These are phyloP conservation scores for Lichina pygmaea DNA, from an alignment of 495 filamentous ascomycete species.

Conservation along the genomic window DNA sequence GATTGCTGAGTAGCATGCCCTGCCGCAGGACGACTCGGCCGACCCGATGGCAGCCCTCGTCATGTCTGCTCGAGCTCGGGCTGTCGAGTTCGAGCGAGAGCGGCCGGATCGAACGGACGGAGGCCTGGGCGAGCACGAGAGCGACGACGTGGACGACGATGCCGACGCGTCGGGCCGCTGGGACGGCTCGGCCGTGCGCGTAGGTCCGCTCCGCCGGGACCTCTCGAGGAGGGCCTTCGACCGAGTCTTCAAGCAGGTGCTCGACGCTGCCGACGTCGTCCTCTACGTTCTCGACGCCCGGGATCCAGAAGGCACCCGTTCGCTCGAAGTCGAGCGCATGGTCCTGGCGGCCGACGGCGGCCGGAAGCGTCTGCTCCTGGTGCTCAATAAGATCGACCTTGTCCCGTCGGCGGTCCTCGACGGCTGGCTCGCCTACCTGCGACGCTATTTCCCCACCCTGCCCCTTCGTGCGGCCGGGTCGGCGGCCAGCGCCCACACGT, in stretches of 20 bases:
- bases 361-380: slow-evolving; percentile 69
- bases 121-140: slow-evolving; percentile 29
- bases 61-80: slow-evolving; percentile 68
- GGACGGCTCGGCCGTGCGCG: slow-evolving; percentile 12
- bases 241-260: slow-evolving; percentile 90
- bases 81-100: slow-evolving; percentile 47
- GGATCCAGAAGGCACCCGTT: slow-evolving; percentile 76
- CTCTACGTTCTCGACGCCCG: slow-evolving; percentile 88
- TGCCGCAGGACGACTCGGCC: slow-evolving; percentile 25
- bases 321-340: slow-evolving; percentile 66
- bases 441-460: slow-evolving; percentile 77
- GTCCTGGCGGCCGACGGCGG: slow-evolving; percentile 66
- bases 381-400: slow-evolving; percentile 94
- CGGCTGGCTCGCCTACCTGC: slow-evolving; percentile 60
- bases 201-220: slow-evolving; percentile 24
- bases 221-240: slow-evolving; percentile 67
- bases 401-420: slow-evolving; percentile 59
- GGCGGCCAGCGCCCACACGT: slow-evolving; percentile 64
- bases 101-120: slow-evolving; percentile 20
- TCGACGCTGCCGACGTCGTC: slow-evolving; percentile 67
- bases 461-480: slow-evolving; percentile 69
- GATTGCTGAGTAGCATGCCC: too few species aligned
- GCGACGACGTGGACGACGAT: slow-evolving; percentile 21
- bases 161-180: slow-evolving; percentile 8
- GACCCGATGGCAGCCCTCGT: slow-evolving; percentile 86